Base-by-base conservation (phyloP, 2,329 filamentous ascomycete genomes). In the Pseudopithomyces maydicus region DNA sequence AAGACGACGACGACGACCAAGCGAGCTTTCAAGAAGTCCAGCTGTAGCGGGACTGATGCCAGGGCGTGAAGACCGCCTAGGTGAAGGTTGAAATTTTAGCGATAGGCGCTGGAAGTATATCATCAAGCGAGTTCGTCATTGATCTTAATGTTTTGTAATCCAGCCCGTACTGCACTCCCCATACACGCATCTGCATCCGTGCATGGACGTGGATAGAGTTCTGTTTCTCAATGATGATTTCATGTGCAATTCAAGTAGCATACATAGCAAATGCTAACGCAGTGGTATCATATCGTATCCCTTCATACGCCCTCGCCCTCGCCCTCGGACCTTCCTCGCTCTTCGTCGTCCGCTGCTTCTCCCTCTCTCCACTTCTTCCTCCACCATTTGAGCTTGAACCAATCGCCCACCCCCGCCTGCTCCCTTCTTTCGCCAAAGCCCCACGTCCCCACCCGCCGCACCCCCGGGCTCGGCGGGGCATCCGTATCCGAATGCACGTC, bases 311-410 rank as follows among this genome's bases (percentile, higher is more conserved):
- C 8, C 26, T 29, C 26, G 8, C 8, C 8, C 26, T 29, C 26
- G 26, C 35, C 12, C 35, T 38, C 35, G 3, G 35, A 38, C 12
- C 12, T 14, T 11, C 12, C 12, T 38, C 5, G n/a, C 35, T 38
- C 12, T 38, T 41, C 39, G 15, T 23, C 33, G 10, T 11, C 59
- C 36, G 65, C 58, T n/a, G 59, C 60, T 17, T 69, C 66, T 14
- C 63, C 65, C 6, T 74, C 72, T 55, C 66, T 67, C 66, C 69
- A 67, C 54, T 61, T 69, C 65, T 74, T 74, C 39, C 72, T 68
- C 72, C 74, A 75, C 73, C 73, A 77, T 44, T 71, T 72, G 47
- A 77, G 54, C 52, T 71, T 74, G 20, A 76, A 69, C 74, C 73
- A 77, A 48, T 74, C 72, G 7, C 71, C 72, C 10, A 70, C 32